Base-by-base conservation (phyloP, 148 eudicot genomes). In the Simmondsia chinensis region DNA sequence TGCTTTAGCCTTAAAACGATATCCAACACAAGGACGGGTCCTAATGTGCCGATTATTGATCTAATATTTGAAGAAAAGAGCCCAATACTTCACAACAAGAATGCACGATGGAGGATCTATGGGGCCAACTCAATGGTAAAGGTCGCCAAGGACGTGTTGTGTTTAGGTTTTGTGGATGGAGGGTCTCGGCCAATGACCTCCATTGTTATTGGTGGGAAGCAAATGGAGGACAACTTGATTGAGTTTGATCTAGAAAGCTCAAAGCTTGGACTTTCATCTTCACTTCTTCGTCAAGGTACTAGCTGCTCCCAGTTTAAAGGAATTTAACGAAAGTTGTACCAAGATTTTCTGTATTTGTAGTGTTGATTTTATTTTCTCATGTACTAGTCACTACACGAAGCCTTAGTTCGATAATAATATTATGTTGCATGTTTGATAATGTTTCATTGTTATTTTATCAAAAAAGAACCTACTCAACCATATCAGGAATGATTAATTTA, bases 101-200 rank as follows among this genome's bases (percentile, higher is more conserved):
- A 34, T 14, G 57, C 43, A 8, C 22, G 7, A 20, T 70, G 75
- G 75, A 64, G 59, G 33, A 64, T 70, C 2, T 33, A 36, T 5
- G 75, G 75, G 14, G 43, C 48, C 0, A 70, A 70, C 14, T 58
- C 65, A 12, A 18, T 70, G 75, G 61, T 48, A 14, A 29, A 55
- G 39, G 53, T 64, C 32, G 46, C 30, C 11, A 27, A 13, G 20
- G 50, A 50, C 17, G 64, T 57, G 0, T 15, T 35, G 27, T 70
- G 75, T 30, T 56, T 70, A 18, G 75, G 40, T 20, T 59, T 70
- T 33, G 45, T 64, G n/a, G 70, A 63, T 16, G 70, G 58, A 14
- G 67, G 67, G 13, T 0, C 9, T 0, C 16, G 28, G 6, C 52
- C 55, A 2, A 64, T 41, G 7, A 48, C 75, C 7, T 64, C 75